Evolutionary conservation across 768 basidiomycete species (phyloP).

Genomic region (Rhodotorula graminis): DNA sequence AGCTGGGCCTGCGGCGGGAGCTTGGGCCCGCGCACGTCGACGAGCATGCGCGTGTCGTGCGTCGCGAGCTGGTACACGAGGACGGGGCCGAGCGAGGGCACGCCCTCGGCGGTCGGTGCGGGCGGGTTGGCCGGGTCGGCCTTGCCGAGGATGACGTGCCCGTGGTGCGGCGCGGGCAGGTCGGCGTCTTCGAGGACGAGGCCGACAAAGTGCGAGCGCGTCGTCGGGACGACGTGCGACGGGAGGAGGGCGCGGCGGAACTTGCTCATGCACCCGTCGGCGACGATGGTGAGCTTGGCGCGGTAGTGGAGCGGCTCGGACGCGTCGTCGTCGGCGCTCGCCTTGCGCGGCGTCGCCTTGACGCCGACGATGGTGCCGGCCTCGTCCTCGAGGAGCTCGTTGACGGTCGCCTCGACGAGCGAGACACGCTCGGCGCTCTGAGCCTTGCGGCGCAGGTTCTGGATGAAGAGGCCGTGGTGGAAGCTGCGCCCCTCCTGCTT

Average conservation of each 20-base stretch:
- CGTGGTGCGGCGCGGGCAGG: constrained; percentile 48
- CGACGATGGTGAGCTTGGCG: constrained; percentile 77
- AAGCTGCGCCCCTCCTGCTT: constrained; percentile 52
- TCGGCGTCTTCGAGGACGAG: constrained; percentile 70
- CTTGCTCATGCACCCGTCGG: constrained; percentile 93
- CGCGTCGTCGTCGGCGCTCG: constrained; percentile 25
- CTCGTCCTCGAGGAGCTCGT: constrained; percentile 62
- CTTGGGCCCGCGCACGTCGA: constrained; percentile 79
- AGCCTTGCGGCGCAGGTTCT: constrained; percentile 67
- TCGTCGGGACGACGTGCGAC: constrained; percentile 53
- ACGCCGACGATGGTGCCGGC: constrained; percentile 62
- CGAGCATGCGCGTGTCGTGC: constrained; percentile 83
- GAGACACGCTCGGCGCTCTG: constrained; percentile 62
- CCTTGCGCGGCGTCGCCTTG: constrained; percentile 53
- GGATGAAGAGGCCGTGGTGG: constrained; percentile 88
- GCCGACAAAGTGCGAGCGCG: constrained; percentile 72
- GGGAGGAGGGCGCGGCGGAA: constrained; percentile 61
- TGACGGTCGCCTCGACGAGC: constrained; percentile 77
- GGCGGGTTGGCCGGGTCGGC: constrained; percentile 5
- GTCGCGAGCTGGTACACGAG: constrained; percentile 82
- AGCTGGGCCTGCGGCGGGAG: constrained; percentile 53
- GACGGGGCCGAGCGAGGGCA: constrained; percentile 66
- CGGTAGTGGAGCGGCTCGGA: constrained; percentile 53
- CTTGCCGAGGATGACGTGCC: constrained; percentile 44
- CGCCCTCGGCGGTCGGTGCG: constrained; percentile 6